Percentiles rank a stretch among this genome's conserved stretches.
These are phyloP conservation scores for Colletotrichum australisinense DNA, from an alignment of 2,329 filamentous ascomycete species.

Conservation along the genomic window DNA sequence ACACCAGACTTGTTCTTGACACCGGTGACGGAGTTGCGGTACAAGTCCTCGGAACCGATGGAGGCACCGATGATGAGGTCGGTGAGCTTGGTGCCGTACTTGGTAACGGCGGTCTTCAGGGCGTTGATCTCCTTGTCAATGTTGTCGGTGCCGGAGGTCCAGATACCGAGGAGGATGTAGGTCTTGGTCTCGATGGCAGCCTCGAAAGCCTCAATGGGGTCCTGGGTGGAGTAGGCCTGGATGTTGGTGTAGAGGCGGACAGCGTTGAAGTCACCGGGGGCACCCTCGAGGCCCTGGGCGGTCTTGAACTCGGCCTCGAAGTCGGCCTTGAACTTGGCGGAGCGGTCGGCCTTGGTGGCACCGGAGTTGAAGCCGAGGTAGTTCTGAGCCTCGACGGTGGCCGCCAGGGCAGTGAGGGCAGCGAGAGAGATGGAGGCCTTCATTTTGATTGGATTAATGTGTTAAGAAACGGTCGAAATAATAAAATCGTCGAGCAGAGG, in stretches of 20 bases:
- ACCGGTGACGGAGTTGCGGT: slow-evolving; percentile 71
- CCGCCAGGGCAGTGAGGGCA: slow-evolving; percentile 52
- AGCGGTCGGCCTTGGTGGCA: slow-evolving; percentile 56
- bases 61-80: slow-evolving; percentile 73
- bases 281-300: slow-evolving; percentile 52
- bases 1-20: slow-evolving; percentile 70
- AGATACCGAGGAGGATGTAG: slow-evolving; percentile 73
- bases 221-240: slow-evolving; percentile 72
- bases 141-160: slow-evolving; percentile 66
- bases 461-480: not conserved
- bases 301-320: slow-evolving; percentile 59
- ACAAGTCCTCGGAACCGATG: slow-evolving; percentile 76
- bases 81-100: slow-evolving; percentile 62
- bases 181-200: slow-evolving; percentile 72
- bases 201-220: slow-evolving; percentile 85
- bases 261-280: slow-evolving; percentile 67
- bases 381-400: slow-evolving; percentile 55
- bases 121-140: slow-evolving; percentile 71
- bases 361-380: slow-evolving; percentile 67
- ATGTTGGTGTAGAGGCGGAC: slow-evolving; percentile 77
- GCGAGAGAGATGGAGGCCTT: slow-evolving; percentile 54
- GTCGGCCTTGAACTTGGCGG: slow-evolving; percentile 64
- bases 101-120: slow-evolving; percentile 65
- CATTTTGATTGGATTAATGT: slow-evolving; percentile 21
- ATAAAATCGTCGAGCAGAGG: not conserved